Evolutionary conservation across 2,329 filamentous ascomycete species (phyloP).

Genomic region (Ascocoryne sarcoides): DNA sequence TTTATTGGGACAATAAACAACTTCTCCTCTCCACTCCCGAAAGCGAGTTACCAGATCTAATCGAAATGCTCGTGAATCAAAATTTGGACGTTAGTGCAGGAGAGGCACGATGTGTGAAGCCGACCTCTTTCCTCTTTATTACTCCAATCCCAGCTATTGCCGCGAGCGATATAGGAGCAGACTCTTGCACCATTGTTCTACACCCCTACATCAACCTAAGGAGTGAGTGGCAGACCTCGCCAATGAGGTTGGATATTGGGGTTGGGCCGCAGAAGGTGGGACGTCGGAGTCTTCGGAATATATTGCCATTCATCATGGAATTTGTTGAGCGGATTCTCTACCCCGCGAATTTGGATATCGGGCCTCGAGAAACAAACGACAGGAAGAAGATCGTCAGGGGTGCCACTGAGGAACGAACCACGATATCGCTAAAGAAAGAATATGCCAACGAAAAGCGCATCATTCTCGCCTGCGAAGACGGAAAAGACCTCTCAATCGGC

Average conservation of each 20-base stretch:
- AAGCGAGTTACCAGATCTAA: conserved; percentile 48
- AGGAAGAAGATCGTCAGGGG: conserved; percentile 10
- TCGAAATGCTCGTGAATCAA: conserved; percentile 35
- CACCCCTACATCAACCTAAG: conserved; percentile 35
- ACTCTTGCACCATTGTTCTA: conserved; percentile 32
- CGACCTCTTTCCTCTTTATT: conserved; percentile 24
- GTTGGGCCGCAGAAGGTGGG: conserved; percentile 68
- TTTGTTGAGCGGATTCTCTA: conserved; percentile 19
- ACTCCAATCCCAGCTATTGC: conserved; percentile 11
- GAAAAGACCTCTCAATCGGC: conserved; percentile 73
- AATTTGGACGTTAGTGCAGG: background rate
- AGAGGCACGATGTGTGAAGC: conserved; percentile 15
- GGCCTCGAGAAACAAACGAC: background rate
- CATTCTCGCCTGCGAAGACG: conserved; percentile 64
- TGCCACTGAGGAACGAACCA: too few relatives aligned
- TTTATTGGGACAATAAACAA: conserved; percentile 70
- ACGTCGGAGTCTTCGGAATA: conserved; percentile 69
- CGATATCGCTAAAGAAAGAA: too few relatives aligned
- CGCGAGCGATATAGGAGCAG: background rate
- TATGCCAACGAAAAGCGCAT: too few relatives aligned
- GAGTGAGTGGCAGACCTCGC: conserved; percentile 34
- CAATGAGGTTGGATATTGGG: conserved; percentile 43
- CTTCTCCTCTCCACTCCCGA: conserved; percentile 56
- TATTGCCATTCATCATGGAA: conserved; percentile 41
- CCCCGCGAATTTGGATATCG: background rate